These are phyloP conservation scores for Firmiana major DNA, from an alignment of 345 rosid genomes.

Conservation along the genomic window DNA sequence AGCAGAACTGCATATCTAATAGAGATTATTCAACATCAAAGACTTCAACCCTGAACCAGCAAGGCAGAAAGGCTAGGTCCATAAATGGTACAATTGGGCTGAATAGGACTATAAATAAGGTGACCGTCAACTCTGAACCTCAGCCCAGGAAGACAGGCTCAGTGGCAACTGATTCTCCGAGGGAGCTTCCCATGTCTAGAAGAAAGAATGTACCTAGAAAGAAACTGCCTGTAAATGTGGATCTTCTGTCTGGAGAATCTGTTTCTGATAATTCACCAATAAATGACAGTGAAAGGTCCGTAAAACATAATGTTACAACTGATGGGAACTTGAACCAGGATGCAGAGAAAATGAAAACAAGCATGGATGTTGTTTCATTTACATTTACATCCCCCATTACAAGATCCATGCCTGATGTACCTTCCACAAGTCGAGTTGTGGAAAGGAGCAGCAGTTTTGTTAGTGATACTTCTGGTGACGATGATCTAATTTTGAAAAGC, in stretches of 20 bases:
- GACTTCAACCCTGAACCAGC: constrained; percentile 35
- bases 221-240: constrained; percentile 37
- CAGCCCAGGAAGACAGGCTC: constrained; percentile 34
- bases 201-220: constrained; percentile 36
- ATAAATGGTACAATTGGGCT: constrained; percentile 29
- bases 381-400: constrained; percentile 74
- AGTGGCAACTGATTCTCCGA: constrained; percentile 22
- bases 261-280: constrained; percentile 30
- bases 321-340: constrained; percentile 32
- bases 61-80: constrained; percentile 32
- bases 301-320: constrained; percentile 38
- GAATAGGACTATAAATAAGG: constrained; percentile 40
- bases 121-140: constrained; percentile 30
- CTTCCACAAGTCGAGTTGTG: constrained; percentile 8
- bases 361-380: constrained; percentile 80
- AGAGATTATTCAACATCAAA: constrained; percentile 36
- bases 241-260: constrained; percentile 25
- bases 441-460: constrained; percentile 23
- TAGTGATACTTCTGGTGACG: constrained; percentile 20
- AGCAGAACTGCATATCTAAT: constrained; percentile 50
- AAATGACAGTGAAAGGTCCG: constrained; percentile 32
- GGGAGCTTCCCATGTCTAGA: constrained; percentile 38
- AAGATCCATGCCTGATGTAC: neutral
- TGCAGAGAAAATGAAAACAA: constrained; percentile 33
- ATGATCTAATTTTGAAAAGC: constrained; percentile 25